Evolutionary conservation across 257 asterid species (phyloP).

Genomic region (Ballota nigra): DNA sequence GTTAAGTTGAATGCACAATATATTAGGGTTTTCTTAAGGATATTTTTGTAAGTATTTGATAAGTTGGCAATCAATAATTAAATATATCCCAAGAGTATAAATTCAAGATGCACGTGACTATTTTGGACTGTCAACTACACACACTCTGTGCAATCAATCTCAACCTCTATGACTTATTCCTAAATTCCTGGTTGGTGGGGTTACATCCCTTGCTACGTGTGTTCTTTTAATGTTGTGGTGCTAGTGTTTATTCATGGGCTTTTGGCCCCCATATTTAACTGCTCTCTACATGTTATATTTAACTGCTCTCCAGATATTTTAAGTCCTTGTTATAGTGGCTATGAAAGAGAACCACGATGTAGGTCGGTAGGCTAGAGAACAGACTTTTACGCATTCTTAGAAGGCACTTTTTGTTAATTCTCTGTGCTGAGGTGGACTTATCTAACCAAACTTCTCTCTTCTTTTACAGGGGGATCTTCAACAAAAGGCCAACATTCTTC

Average conservation of each 20-base stretch:
- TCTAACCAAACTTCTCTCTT: constrained; percentile 7
- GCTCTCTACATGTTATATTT: too few species aligned
- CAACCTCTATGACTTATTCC: neutral
- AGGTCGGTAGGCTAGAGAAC: neutral
- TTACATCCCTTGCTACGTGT: neutral
- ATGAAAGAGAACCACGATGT: neutral
- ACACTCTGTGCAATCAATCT: neutral
- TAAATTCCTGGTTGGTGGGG: neutral
- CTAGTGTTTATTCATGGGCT: neutral
- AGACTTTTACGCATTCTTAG: neutral
- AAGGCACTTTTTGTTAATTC: neutral
- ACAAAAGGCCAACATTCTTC: constrained; percentile 67
- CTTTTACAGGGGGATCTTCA: constrained; percentile 67
- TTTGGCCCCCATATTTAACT: neutral
- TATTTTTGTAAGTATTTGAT: neutral
- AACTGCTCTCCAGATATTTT: neutral
- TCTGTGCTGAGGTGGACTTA: constrained; percentile 11
- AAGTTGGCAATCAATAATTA: neutral
- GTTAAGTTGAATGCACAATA: neutral
- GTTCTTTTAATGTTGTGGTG: neutral
- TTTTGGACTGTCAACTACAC: neutral
- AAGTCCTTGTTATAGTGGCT: neutral
- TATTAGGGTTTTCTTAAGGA: neutral
- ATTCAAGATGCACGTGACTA: neutral
- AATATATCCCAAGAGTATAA: neutral